Base-by-base conservation (phyloP, 805 yeast genomes). In the Candida ponderosae region DNA sequence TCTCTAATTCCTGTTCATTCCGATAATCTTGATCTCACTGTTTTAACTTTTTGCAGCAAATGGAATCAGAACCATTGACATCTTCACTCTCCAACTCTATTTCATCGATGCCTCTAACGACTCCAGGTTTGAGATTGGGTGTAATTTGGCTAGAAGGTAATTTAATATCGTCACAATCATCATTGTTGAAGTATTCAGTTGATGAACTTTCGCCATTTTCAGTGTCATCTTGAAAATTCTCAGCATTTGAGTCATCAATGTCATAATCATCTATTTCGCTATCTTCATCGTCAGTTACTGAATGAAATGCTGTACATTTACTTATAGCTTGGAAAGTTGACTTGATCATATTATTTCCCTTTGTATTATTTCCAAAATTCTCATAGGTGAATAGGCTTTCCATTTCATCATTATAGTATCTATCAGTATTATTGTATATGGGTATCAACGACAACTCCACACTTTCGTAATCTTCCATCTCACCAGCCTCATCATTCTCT, bases 341-440 rank as follows among this genome's bases (percentile, higher is more conserved):
- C 11, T 43, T 46, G 2, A 66, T 63, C 56, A 65, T 42, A 17
- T 56, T 59, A 33, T 63, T 64, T 5, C 70, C 69, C 40, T 62
- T 52, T 24, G n/a, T 24, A 38, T 64, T 65, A 14, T 57, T 48
- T 0, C 71, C 71, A 47, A 63, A 64, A 40, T 52, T 52, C 16
- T 50, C 53, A 43, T 53, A 57, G 0, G 61, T 60, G 46, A 65
- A 66, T 10, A 65, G 43, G 5, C 48, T 46, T 30, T 65, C 69
- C 4, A 60, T 51, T 11, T 51, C 45, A 6, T 54, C 48, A 39
- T 59, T 60, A 36, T 56, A 59, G 37, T 56, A 60, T 31, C 66
- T 48, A 27, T 65, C 69, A 37, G 49, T 51, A 36, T 59, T 61
- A 1, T 56, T 51, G 36, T 52, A 58, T 30, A 48, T 53, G n/a